These are phyloP conservation scores for Bassia scoparia DNA, from an alignment of 148 eudicot genomes.

Conservation along the genomic window DNA sequence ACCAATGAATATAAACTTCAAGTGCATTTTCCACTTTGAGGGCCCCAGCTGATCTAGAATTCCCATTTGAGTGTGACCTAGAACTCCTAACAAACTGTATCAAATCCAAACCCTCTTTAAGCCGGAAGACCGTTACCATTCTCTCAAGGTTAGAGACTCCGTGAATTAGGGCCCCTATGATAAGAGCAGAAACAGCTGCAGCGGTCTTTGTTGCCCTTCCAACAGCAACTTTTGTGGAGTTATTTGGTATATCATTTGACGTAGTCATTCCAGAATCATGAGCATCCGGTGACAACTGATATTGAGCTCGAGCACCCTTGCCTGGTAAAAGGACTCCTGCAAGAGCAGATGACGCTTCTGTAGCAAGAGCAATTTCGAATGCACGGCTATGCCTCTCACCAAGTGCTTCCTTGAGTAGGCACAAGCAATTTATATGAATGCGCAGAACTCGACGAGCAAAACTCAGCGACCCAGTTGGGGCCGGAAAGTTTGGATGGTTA, in stretches of 20 bases:
- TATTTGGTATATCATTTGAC: conserved; percentile 49
- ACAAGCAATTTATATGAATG: conserved; percentile 71
- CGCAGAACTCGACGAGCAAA: conserved; percentile 77
- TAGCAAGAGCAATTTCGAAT: conserved; percentile 92
- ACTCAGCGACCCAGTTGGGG: conserved; percentile 51
- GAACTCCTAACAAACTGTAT: conserved; percentile 64
- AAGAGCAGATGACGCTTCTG: conserved; percentile 82
- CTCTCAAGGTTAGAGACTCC: conserved; percentile 92
- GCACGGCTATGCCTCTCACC: conserved; percentile 98
- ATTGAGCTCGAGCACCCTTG: conserved; percentile 65
- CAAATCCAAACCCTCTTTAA: conserved; percentile 83
- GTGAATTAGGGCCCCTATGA: conserved; percentile 78
- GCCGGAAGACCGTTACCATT: conserved; percentile 80
- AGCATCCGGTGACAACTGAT: conserved; percentile 66
- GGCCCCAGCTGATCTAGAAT: conserved; percentile 60
- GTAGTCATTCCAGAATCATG: conserved; percentile 46
- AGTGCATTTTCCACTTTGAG: conserved; percentile 60
- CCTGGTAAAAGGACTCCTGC: conserved; percentile 63
- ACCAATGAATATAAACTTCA: conserved; percentile 89
- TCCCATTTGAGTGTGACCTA: conserved; percentile 80
- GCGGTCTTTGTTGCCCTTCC: conserved; percentile 64
- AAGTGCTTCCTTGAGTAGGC: conserved; percentile 86
- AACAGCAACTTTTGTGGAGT: conserved; percentile 50
- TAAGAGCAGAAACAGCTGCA: conserved; percentile 83
- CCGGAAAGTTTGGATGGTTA: conserved; percentile 46